Percentiles rank a stretch among this genome's conserved stretches.
Conservation (phyloP, 805 yeast genomes). For the Teunomyces pallodes region DNA sequence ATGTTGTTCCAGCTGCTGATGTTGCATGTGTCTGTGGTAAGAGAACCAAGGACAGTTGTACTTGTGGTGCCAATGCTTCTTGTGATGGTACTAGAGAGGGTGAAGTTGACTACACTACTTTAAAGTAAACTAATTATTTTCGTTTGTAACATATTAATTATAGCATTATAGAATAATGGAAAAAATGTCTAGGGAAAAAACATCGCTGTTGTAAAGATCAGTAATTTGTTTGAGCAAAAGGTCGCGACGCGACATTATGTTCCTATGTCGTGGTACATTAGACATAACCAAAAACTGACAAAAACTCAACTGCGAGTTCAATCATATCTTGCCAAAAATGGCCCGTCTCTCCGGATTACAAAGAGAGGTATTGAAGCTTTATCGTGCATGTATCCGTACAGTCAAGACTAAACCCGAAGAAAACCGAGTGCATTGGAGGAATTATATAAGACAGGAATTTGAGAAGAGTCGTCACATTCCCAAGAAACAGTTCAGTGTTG, state of each 20-base stretch:
- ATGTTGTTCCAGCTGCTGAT: constrained; percentile 41
- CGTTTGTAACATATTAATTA: not conserved
- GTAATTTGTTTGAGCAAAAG: not conserved
- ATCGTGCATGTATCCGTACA: constrained; percentile 47
- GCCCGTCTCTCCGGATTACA: constrained; percentile 44
- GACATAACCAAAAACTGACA: not conserved
- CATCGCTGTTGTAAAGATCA: not conserved
- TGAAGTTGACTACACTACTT: constrained; percentile 56
- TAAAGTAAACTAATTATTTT: constrained; percentile 9
- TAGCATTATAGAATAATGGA: constrained; percentile 1
- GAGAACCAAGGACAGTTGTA: constrained; percentile 52
- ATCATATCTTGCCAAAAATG: constrained; percentile 15
- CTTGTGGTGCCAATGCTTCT: constrained; percentile 47
- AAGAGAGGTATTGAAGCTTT: constrained; percentile 47
- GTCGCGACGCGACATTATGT: not conserved
- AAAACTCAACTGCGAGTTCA: not conserved
- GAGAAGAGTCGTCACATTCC: constrained; percentile 52
- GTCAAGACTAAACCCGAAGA: constrained; percentile 46
- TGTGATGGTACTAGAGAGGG: constrained; percentile 44
- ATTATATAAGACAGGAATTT: constrained; percentile 62
- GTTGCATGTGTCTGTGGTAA: constrained; percentile 58
- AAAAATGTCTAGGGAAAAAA: not conserved
- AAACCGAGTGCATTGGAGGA: constrained; percentile 42
- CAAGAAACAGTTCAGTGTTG: constrained; percentile 78
- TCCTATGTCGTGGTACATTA: too few relatives aligned